Conservation (phyloP, 177 flowering plant species). For the Vitis hybrid region DNA sequence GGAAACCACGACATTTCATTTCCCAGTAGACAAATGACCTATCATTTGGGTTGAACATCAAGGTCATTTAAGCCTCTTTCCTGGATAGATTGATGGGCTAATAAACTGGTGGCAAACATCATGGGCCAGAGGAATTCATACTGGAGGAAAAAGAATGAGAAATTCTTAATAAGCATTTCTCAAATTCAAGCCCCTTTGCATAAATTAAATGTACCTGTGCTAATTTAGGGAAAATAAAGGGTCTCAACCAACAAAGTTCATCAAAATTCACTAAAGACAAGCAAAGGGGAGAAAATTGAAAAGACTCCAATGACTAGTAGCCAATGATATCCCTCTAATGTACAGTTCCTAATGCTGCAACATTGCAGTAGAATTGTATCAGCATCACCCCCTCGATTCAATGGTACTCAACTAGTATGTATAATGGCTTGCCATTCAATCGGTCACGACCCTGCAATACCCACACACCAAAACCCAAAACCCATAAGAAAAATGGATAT, state of each 20-base stretch:
- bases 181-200: constrained; percentile 8
- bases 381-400: constrained; percentile 16
- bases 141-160: background rate
- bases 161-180: constrained; percentile 12
- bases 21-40: too few species aligned
- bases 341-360: constrained; percentile 20
- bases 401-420: constrained; percentile 66
- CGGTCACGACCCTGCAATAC: constrained; percentile 73
- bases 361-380: constrained; percentile 4
- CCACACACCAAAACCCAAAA: background rate
- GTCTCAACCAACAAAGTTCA: constrained; percentile 8
- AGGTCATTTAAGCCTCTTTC: too few species aligned
- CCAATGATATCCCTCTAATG: constrained; percentile 25
- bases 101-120: background rate
- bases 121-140: background rate
- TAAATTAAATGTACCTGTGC: constrained; percentile 8
- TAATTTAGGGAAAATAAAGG: constrained; percentile 8
- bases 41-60: too few species aligned
- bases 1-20: too few species aligned
- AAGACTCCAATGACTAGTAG: constrained; percentile 7
- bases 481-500: background rate
- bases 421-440: constrained; percentile 77
- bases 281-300: background rate
- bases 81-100: background rate
- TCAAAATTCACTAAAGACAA: constrained; percentile 14